Conservation (phyloP, 768 basidiomycete species). For the Mycena polygramma region DNA sequence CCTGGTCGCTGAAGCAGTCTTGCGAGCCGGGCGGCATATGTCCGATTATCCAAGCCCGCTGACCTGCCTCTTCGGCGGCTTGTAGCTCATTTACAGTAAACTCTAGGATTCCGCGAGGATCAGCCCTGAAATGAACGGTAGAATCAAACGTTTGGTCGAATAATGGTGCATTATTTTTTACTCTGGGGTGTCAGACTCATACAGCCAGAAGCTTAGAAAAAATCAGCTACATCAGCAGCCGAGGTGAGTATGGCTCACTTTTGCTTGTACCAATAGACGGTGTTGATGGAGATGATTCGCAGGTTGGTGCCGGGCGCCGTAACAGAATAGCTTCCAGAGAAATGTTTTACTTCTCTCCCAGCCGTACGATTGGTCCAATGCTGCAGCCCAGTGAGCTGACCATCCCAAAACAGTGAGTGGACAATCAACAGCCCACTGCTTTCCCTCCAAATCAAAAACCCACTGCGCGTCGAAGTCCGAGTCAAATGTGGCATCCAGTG, state of each 20-base stretch:
- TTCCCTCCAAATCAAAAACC: constrained; percentile 67
- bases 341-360: constrained; percentile 57
- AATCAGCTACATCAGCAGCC: neutral
- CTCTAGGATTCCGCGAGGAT: constrained; percentile 71
- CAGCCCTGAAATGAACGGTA: constrained; percentile 49
- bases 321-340: constrained; percentile 68
- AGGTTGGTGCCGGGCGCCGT: constrained; percentile 63
- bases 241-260: constrained; percentile 52
- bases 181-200: constrained; percentile 63
- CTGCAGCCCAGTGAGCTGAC: constrained; percentile 41
- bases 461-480: constrained; percentile 61
- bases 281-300: constrained; percentile 70
- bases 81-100: constrained; percentile 69
- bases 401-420: too few relatives aligned
- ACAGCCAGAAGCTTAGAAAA: constrained; percentile 66
- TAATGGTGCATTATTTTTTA: constrained; percentile 37
- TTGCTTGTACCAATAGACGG: constrained; percentile 72
- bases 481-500: constrained; percentile 57
- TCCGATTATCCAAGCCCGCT: constrained; percentile 73
- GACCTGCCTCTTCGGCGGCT: constrained; percentile 68
- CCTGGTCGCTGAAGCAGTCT: constrained; percentile 67
- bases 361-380: constrained; percentile 61
- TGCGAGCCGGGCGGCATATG: constrained; percentile 67
- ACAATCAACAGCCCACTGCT: constrained; percentile 61
- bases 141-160: neutral